Conservation (phyloP, 106 monocot genomes). For the Narthecium ossifragum region DNA sequence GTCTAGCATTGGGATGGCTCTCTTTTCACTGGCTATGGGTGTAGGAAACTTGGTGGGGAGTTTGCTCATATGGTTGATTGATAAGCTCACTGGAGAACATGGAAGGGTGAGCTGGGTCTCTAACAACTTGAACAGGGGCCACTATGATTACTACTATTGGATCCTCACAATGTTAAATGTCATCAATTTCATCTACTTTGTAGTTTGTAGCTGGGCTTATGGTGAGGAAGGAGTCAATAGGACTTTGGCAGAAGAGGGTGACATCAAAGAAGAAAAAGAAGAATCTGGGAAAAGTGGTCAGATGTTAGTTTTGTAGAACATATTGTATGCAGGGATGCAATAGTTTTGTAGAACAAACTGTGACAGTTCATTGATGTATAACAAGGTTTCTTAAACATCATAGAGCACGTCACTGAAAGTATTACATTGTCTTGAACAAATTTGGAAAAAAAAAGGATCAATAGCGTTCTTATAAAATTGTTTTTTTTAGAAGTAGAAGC, state of each 20-base stretch:
- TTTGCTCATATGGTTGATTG: slow-evolving; percentile 7
- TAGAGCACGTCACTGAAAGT: no score
- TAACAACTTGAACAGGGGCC: slow-evolving; percentile 20
- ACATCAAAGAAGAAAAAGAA: not conserved
- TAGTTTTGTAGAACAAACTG: no score
- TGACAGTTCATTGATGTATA: no score
- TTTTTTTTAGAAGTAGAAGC: no score
- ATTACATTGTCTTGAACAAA: no score
- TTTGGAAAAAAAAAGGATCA: no score
- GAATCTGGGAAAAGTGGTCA: not conserved
- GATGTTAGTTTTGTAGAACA: no score
- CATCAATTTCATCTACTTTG: slow-evolving; percentile 14
- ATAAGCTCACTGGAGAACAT: not conserved
- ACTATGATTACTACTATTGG: slow-evolving; percentile 42
- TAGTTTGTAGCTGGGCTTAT: slow-evolving; percentile 22
- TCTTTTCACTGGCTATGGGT: slow-evolving; percentile 11
- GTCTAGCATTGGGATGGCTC: slow-evolving; percentile 17
- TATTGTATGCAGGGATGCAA: no score
- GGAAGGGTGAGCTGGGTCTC: slow-evolving; percentile 19
- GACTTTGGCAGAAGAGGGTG: slow-evolving; percentile 1
- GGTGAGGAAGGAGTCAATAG: slow-evolving; percentile 30
- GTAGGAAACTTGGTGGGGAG: slow-evolving; percentile 13
- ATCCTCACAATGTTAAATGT: slow-evolving; percentile 7
- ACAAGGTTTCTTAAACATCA: no score
- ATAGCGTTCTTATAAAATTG: no score